Percentiles rank a stretch among this genome's conserved stretches.
Conservation (phyloP, 345 rosid genomes). For the Hevea brasiliensis region DNA sequence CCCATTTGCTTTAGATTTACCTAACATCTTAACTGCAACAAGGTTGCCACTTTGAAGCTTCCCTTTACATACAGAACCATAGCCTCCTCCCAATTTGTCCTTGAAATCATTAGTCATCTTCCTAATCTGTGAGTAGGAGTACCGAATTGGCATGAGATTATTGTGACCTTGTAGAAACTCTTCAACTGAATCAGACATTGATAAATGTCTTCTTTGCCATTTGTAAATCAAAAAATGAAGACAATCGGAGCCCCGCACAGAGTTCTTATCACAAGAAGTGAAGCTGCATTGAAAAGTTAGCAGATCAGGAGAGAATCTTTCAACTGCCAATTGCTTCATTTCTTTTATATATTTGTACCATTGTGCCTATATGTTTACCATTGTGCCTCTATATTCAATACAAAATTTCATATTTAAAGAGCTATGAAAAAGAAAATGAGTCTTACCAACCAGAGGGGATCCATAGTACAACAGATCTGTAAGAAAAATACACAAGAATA, state of each 20-base stretch:
- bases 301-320: neutral
- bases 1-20: conserved; percentile 4
- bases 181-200: conserved; percentile 12
- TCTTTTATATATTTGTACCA: too few species aligned
- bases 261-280: neutral
- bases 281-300: neutral
- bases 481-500: neutral
- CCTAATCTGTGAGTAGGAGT: conserved; percentile 9
- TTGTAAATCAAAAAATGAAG: conserved; percentile 5
- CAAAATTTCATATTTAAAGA: neutral
- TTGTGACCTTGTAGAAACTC: conserved; percentile 10
- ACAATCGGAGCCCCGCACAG: neutral
- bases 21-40: conserved; percentile 8
- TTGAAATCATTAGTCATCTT: conserved; percentile 15
- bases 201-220: conserved; percentile 17
- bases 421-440: neutral
- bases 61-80: conserved; percentile 12
- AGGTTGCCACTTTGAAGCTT: conserved; percentile 8
- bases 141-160: conserved; percentile 15
- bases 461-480: neutral
- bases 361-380: too few species aligned
- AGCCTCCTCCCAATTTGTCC: conserved; percentile 15
- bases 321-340: too few species aligned
- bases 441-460: neutral
- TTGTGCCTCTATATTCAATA: neutral